A percentile compares a stretch with the other conserved stretches of the same genome.
Evolutionary conservation across 2,329 filamentous ascomycete species (phyloP).

Genomic region (Penicillium sclerotigenum): DNA sequence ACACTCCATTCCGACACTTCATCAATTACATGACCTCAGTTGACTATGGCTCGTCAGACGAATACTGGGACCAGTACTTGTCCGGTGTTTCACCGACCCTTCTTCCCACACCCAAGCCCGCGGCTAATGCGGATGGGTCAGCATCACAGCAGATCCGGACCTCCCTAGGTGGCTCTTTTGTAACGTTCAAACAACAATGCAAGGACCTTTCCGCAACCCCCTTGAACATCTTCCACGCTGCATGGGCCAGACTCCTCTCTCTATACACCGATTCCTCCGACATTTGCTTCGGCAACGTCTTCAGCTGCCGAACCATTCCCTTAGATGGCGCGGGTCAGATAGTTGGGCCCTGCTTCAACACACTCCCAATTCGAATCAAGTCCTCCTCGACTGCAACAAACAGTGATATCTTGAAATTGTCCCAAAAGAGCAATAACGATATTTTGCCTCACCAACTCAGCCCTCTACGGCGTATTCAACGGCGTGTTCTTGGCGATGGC

Average conservation of each 20-base stretch:
- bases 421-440: conserved; percentile 62
- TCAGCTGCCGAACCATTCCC: conserved; percentile 69
- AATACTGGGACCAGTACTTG: conserved; percentile 66
- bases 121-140: background rate
- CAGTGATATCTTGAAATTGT: conserved; percentile 55
- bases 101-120: conserved; percentile 19
- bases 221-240: conserved; percentile 66
- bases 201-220: conserved; percentile 59
- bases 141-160: conserved; percentile 16
- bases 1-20: conserved; percentile 62
- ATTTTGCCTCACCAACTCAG: conserved; percentile 70
- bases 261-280: conserved; percentile 58
- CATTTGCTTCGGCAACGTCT: conserved; percentile 82
- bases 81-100: conserved; percentile 48
- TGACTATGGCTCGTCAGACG: conserved; percentile 50
- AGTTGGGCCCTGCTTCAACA: conserved; percentile 91
- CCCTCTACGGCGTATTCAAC: conserved; percentile 69
- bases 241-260: conserved; percentile 66
- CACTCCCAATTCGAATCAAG: conserved; percentile 66
- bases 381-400: conserved; percentile 51
- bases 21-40: conserved; percentile 56
- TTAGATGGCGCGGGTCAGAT: conserved; percentile 66
- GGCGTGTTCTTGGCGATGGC: conserved; percentile 45
- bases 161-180: conserved; percentile 40
- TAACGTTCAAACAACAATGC: conserved; percentile 49